A percentile compares a stretch with the other conserved stretches of the same genome.
These are phyloP conservation scores for Groenewaldozyma sp. DNA, from an alignment of 1,139 yeast species.

Conservation along the genomic window DNA sequence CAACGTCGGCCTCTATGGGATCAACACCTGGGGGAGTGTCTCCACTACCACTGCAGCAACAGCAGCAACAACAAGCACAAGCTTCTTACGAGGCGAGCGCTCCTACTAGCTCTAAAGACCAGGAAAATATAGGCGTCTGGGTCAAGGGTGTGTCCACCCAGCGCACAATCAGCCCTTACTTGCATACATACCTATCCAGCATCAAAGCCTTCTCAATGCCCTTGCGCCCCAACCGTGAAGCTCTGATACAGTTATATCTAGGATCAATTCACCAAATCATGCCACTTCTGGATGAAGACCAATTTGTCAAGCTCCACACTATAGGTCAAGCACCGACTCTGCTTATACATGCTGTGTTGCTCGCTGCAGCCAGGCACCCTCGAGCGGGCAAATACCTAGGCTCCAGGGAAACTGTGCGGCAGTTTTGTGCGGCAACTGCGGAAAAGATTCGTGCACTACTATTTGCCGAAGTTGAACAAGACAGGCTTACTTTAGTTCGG, in stretches of 20 bases:
- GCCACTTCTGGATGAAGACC: constrained; percentile 32
- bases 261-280: constrained; percentile 31
- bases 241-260: constrained; percentile 31
- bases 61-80: constrained; percentile 4
- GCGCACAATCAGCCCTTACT: constrained; percentile 25
- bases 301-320: constrained; percentile 30
- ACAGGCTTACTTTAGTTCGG: constrained; percentile 31
- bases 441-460: constrained; percentile 34
- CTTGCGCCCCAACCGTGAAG: constrained; percentile 27
- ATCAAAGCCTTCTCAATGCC: constrained; percentile 35
- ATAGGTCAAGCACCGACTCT: constrained; percentile 33
- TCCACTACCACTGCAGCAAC: not conserved
- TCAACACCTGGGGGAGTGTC: not conserved
- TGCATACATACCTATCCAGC: constrained; percentile 29
- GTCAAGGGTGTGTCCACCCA: constrained; percentile 26
- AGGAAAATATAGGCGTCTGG: constrained; percentile 30
- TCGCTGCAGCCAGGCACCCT: constrained; percentile 34
- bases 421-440: constrained; percentile 28
- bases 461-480: constrained; percentile 37
- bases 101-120: constrained; percentile 12
- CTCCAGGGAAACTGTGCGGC: constrained; percentile 24
- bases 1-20: not conserved
- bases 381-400: constrained; percentile 29
- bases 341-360: constrained; percentile 32
- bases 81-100: constrained; percentile 4